Percentiles rank a stretch among this genome's conserved stretches.
Conservation (phyloP, 2,329 filamentous ascomycete genomes). For the Sporothrix globosa region DNA sequence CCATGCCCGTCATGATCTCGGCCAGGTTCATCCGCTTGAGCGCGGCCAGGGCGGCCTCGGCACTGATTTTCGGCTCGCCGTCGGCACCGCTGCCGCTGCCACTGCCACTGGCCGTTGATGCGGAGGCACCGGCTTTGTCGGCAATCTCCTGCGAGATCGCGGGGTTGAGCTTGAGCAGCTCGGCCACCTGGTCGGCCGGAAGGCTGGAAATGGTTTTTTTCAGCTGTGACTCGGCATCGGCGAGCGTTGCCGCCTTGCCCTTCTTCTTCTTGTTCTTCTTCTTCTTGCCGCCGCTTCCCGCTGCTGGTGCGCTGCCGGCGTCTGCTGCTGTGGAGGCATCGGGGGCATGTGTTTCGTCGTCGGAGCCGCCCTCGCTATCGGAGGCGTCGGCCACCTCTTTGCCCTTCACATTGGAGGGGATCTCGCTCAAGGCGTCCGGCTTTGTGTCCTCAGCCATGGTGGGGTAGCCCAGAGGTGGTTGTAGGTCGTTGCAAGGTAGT, state of each 20-base stretch:
- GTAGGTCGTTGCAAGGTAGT: neutral
- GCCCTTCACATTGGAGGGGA: conserved; percentile 46
- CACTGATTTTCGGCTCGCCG: conserved; percentile 38
- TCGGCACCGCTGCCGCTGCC: conserved; percentile 37
- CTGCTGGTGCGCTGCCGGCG: neutral
- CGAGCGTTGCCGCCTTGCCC: conserved; percentile 51
- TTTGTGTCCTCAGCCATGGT: conserved; percentile 29
- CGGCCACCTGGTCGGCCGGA: conserved; percentile 60
- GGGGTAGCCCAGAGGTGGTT: neutral
- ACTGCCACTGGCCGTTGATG: conserved; percentile 21
- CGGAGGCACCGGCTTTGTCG: neutral
- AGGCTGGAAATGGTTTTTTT: conserved; percentile 59
- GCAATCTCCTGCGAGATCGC: conserved; percentile 65
- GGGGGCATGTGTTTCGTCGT: conserved; percentile 37
- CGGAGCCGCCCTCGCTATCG: conserved; percentile 53
- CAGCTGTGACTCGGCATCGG: conserved; percentile 47
- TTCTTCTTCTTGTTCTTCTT: conserved; percentile 69
- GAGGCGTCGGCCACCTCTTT: conserved; percentile 50
- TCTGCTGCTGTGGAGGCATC: conserved; percentile 10
- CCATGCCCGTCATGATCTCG: conserved; percentile 74
- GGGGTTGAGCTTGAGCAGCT: conserved; percentile 74
- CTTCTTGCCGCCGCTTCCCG: conserved; percentile 56
- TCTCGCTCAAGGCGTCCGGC: conserved; percentile 1
- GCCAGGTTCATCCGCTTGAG: conserved; percentile 68
- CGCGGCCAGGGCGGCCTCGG: conserved; percentile 52